phyloP scores from a whole-genome alignment of 2,329 filamentous ascomycete genomes.

The Aspergillus piperis region DNA sequence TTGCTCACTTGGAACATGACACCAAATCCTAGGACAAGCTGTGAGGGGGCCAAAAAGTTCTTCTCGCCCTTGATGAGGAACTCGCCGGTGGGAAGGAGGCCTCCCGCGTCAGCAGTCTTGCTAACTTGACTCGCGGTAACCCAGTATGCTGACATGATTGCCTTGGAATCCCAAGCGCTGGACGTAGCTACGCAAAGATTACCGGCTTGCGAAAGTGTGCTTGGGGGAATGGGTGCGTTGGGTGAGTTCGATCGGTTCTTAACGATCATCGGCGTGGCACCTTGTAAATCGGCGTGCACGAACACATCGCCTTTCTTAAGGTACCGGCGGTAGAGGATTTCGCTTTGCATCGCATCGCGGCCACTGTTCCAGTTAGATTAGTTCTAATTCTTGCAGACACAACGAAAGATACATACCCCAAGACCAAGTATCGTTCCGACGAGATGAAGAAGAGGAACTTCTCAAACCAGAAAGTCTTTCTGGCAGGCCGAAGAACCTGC shows the following conservation, averaged over 20 bases:
- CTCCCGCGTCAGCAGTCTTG: conserved; percentile 77
- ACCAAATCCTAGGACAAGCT: conserved; percentile 82
- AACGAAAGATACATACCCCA: conserved; percentile 55
- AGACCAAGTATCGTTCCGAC: conserved; percentile 88
- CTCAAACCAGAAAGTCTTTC: conserved; percentile 91
- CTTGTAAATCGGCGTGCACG: conserved; percentile 84
- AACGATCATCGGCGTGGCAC: conserved; percentile 81
- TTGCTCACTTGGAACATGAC: conserved; percentile 87
- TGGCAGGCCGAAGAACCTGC: conserved; percentile 76
- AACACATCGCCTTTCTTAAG: conserved; percentile 88
- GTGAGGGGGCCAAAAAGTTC: conserved; percentile 85
- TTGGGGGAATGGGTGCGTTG: conserved; percentile 85
- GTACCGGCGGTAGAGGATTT: conserved; percentile 85
- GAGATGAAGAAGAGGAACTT: conserved; percentile 97
- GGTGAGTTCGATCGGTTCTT: conserved; percentile 79
- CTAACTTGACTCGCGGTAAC: conserved; percentile 86
- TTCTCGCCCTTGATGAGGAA: conserved; percentile 86
- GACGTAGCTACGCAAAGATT: conserved; percentile 81
- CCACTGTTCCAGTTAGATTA: conserved; percentile 49
- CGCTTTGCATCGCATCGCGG: conserved; percentile 84
- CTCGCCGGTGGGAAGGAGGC: conserved; percentile 74
- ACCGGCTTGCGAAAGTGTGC: conserved; percentile 87
- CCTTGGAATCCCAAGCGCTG: conserved; percentile 93
- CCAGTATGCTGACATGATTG: conserved; percentile 96
- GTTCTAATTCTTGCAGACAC: not conserved